phyloP scores from a whole-genome alignment of 331 rosid species.

The Pyrus hybrid region DNA sequence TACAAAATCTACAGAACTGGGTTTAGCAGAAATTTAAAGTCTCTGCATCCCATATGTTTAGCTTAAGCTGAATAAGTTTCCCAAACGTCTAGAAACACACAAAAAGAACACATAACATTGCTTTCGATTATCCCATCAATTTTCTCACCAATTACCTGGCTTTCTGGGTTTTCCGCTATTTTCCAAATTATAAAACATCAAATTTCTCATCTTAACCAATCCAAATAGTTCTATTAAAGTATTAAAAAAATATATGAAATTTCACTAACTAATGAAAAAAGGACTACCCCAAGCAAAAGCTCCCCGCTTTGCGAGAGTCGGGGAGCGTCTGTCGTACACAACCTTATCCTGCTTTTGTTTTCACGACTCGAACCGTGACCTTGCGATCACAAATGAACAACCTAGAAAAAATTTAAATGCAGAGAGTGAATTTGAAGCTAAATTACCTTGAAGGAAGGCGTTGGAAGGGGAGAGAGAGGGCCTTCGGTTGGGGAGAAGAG shows the following conservation, averaged over 20 bases:
- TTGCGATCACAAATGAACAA: no score
- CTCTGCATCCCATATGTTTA: neutral
- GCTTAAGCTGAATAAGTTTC: neutral
- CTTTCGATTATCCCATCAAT: neutral
- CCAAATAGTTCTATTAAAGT: neutral
- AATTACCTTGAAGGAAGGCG: constrained; percentile 51
- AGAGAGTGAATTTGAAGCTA: no score
- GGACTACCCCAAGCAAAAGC: no score
- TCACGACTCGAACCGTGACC: no score
- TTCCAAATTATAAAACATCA: neutral
- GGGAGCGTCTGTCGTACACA: no score
- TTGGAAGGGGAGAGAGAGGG: constrained; percentile 32
- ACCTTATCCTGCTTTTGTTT: no score
- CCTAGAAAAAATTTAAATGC: no score
- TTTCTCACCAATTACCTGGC: neutral
- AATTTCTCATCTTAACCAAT: neutral
- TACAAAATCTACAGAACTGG: neutral
- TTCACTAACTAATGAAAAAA: neutral
- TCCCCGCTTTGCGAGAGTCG: no score
- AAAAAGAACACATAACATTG: neutral
- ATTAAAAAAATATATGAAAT: neutral
- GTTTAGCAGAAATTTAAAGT: neutral
- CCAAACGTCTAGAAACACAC: neutral
- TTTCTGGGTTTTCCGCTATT: neutral
- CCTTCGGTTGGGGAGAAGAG: constrained; percentile 37